Percentiles rank a stretch among this genome's conserved stretches.
Evolutionary conservation across 495 filamentous ascomycete species (phyloP).

Genomic region (Aspergillus ellipticus): DNA sequence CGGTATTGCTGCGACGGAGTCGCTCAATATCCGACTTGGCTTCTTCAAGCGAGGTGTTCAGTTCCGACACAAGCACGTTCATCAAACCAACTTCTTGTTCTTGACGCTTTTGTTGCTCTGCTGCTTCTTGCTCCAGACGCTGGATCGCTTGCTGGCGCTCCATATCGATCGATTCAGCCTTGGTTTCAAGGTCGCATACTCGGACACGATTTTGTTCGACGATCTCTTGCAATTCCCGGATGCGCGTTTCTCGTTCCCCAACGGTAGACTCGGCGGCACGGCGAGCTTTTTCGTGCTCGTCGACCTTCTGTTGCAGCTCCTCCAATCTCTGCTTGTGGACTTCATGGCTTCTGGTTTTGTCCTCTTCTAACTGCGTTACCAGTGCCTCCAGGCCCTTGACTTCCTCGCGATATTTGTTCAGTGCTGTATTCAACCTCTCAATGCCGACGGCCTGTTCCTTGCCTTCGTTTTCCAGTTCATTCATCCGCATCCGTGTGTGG

Average conservation of each 20-base stretch:
- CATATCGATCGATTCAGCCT: conserved; percentile 30
- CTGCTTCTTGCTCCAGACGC: conserved; percentile 26
- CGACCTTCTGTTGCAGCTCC: conserved; percentile 36
- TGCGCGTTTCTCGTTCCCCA: conserved; percentile 29
- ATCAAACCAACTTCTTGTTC: conserved; percentile 42
- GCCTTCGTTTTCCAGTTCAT: conserved; percentile 49
- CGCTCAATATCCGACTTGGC: conserved; percentile 30
- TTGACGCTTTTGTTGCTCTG: conserved; percentile 29
- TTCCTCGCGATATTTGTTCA: conserved; percentile 62
- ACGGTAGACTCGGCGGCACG: conserved; percentile 33
- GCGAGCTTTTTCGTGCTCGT: conserved; percentile 33
- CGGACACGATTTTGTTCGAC: conserved; percentile 35
- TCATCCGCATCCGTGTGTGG: conserved; percentile 39
- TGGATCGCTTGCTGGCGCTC: conserved; percentile 25
- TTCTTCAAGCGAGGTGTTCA: conserved; percentile 34
- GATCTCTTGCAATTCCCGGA: conserved; percentile 38
- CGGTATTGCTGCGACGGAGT: conserved; percentile 29
- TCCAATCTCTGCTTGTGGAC: conserved; percentile 35
- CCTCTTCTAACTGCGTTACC: conserved; percentile 55
- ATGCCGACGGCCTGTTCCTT: conserved; percentile 56
- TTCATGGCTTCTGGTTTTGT: conserved; percentile 37
- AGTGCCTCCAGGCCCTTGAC: conserved; percentile 58
- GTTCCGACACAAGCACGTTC: conserved; percentile 38
- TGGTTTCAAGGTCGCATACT: conserved; percentile 32
- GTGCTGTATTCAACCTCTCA: conserved; percentile 56